phyloP scores from a whole-genome alignment of 768 basidiomycete genomes.

The Lactarius sp. region DNA sequence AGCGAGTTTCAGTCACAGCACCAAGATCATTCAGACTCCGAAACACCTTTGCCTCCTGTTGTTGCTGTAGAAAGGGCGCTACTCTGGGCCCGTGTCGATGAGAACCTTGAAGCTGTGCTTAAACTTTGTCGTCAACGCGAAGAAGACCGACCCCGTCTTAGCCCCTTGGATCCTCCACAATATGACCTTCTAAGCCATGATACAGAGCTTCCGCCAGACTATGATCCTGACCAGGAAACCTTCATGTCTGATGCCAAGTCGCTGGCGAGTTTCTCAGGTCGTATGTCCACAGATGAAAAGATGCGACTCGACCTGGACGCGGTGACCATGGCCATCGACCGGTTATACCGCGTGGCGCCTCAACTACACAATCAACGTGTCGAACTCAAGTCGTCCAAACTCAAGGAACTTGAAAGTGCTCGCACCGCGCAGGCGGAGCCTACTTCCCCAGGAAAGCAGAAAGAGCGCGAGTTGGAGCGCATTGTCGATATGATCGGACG shows the following conservation, averaged over 20 bases:
- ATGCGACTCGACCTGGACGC: constrained; percentile 81
- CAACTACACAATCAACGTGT: constrained; percentile 90
- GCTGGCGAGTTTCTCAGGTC: constrained; percentile 11
- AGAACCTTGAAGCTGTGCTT: constrained; percentile 24
- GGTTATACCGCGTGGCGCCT: constrained; percentile 79
- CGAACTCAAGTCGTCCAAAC: constrained; percentile 71
- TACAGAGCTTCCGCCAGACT: constrained; percentile 32
- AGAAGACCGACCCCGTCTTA: constrained; percentile 8
- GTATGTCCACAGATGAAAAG: constrained; percentile 56
- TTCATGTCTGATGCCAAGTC: constrained; percentile 19
- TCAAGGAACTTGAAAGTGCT: constrained; percentile 71
- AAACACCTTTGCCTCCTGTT: constrained; percentile 19
- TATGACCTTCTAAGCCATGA: constrained; percentile 33
- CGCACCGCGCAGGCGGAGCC: constrained; percentile 38
- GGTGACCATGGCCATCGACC: constrained; percentile 84
- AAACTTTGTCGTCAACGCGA: constrained; percentile 23
- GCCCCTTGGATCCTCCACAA: constrained; percentile 12
- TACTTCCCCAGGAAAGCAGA: constrained; percentile 41
- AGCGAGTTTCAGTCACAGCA: constrained; percentile 22
- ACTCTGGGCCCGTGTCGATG: constrained; percentile 24
- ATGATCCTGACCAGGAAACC: constrained; percentile 27
- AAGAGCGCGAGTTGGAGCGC: constrained; percentile 60
- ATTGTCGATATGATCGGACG: constrained; percentile 67
- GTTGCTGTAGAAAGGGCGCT: constrained; percentile 25
- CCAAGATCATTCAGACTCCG: constrained; percentile 15